Evolutionary conservation across 2,329 filamentous ascomycete species (phyloP), one percentile per base, ranked within the genome.

Genomic region (Dissoconium aciculare): DNA sequence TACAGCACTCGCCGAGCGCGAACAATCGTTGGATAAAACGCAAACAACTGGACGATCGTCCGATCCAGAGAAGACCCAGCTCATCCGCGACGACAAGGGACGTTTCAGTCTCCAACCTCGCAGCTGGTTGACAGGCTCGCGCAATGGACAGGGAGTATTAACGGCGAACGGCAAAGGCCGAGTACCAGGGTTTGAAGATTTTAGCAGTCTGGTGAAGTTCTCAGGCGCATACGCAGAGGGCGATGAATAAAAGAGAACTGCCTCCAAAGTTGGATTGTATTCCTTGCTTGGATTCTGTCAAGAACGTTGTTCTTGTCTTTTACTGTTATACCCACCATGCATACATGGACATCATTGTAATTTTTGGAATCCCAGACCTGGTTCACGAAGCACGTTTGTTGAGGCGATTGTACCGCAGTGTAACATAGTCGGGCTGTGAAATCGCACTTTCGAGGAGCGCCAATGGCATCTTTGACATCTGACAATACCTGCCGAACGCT

Each of bases 131-230:
- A 28, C 48, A 3, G 13, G 27, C 4, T 38, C 28, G 8, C 36
- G 31, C 9, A 15, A 30, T 3, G 39, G 39, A 8, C 30, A 38
- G 5, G 21, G 26, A 2, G 27, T 35, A n/a, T 29, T 28, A 1
- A 30, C 28, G 26, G 28, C 27, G 8, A 24, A 29, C 15, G 27
- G 17, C 5, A 38, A 37, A 15, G 43, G 45, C 0, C 35, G 50
- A 4, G 43, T 54, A 3, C 12, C 34, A 12, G 52, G 51, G 0
- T 53, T 43, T 36, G 47, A 50, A 28, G 50, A 54, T 28, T 54
- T 46, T 34, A 45, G 38, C 26, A 50, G 46, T 4, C 25, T 52
- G 29, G 38, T 54, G 11, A 53, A 53, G 36, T 55, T 54, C 38
- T 48, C 46, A 3, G 38, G 39, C 15, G 39, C 35, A 4, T 54